Percentiles rank a stretch among this genome's conserved stretches.
Conservation (phyloP, 2,329 filamentous ascomycete species). For the Helminthosporium solani region DNA sequence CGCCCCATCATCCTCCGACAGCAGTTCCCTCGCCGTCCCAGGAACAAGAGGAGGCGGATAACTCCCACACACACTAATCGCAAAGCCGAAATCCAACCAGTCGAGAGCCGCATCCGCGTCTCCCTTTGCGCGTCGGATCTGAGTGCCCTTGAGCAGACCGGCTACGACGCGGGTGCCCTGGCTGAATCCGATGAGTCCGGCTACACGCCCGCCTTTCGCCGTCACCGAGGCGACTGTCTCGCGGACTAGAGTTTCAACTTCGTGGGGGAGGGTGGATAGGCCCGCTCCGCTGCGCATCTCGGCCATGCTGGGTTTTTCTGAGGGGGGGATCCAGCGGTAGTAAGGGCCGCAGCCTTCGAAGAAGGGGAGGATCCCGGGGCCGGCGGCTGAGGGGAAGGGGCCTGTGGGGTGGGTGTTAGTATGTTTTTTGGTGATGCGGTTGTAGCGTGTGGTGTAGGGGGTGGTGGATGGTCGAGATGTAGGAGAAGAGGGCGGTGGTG, state of each 20-base stretch:
- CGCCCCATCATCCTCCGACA: slow-evolving; percentile 10
- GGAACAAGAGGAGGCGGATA: slow-evolving; percentile 36
- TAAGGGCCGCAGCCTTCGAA: slow-evolving; percentile 42
- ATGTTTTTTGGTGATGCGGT: no score
- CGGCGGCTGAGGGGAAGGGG: slow-evolving; percentile 35
- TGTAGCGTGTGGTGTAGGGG: background rate
- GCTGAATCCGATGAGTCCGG: slow-evolving; percentile 34
- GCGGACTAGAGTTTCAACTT: slow-evolving; percentile 25
- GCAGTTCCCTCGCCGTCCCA: background rate
- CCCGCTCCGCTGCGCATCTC: slow-evolving; percentile 19
- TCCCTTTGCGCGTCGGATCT: slow-evolving; percentile 19
- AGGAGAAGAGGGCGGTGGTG: background rate
- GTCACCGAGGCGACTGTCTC: slow-evolving; percentile 15
- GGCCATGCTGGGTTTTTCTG: slow-evolving; percentile 15
- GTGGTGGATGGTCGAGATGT: background rate
- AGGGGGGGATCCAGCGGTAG: slow-evolving; percentile 32
- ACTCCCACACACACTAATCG: slow-evolving; percentile 24
- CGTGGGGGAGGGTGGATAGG: slow-evolving; percentile 12
- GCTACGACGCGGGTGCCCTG: slow-evolving; percentile 40
- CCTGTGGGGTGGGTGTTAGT: no score
- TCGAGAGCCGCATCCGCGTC: slow-evolving; percentile 13
- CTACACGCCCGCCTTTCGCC: slow-evolving; percentile 23
- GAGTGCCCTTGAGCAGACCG: slow-evolving; percentile 27
- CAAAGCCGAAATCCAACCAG: slow-evolving; percentile 24
- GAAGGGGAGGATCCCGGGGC: slow-evolving; percentile 40